Conservation (phyloP, 2,329 filamentous ascomycete genomes). For the Phyllosticta citrichinensis region DNA sequence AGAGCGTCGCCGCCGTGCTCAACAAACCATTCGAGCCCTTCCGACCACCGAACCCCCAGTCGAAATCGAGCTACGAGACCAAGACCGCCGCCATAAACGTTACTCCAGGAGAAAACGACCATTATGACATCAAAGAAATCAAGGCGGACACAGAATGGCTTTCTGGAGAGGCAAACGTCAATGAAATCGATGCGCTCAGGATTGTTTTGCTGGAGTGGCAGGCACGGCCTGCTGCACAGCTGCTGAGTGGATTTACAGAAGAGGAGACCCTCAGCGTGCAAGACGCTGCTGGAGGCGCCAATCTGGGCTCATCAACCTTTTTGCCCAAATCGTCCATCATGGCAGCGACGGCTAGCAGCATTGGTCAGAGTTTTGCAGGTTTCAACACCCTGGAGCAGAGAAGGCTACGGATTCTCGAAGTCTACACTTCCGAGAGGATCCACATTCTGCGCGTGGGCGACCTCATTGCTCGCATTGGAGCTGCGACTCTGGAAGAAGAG, state of each 20-base stretch:
- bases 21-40: slow-evolving; percentile 61
- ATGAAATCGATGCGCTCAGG: slow-evolving; percentile 72
- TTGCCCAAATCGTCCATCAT: slow-evolving; percentile 35
- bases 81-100: slow-evolving; percentile 82
- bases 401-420: slow-evolving; percentile 56
- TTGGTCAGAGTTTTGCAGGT: slow-evolving; percentile 10
- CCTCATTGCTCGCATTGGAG: slow-evolving; percentile 25
- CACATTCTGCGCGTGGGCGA: slow-evolving; percentile 34
- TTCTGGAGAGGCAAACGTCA: slow-evolving; percentile 65
- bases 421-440: slow-evolving; percentile 62
- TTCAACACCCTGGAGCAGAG: slow-evolving; percentile 56
- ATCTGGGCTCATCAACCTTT: slow-evolving; percentile 44
- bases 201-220: slow-evolving; percentile 78
- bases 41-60: slow-evolving; percentile 48
- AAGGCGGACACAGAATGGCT: slow-evolving; percentile 83
- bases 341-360: slow-evolving; percentile 17
- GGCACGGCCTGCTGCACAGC: slow-evolving; percentile 59
- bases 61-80: slow-evolving; percentile 66
- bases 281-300: slow-evolving; percentile 59
- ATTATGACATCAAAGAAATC: slow-evolving; percentile 66
- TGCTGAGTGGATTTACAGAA: slow-evolving; percentile 61
- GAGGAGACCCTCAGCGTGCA: slow-evolving; percentile 70
- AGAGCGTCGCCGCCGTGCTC: slow-evolving; percentile 58
- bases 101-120: slow-evolving; percentile 54
- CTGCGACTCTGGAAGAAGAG: slow-evolving; percentile 10